phyloP scores from a whole-genome alignment of 305 asterid genomes.

The Coffea humblotiana region DNA sequence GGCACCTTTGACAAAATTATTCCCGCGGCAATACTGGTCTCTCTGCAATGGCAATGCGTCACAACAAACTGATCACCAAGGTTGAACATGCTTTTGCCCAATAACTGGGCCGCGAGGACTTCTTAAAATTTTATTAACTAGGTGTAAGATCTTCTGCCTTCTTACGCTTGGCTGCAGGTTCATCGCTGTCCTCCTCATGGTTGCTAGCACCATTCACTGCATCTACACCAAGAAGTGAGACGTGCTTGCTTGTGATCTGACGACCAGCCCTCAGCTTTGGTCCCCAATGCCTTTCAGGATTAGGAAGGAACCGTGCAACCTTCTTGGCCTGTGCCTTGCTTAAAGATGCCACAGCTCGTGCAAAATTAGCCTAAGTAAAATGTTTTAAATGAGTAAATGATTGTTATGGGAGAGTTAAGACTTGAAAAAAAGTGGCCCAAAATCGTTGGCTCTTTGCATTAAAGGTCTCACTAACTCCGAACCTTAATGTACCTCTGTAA shows the following conservation, averaged over 20 bases:
- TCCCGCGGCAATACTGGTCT: conserved; percentile 8
- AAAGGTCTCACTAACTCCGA: neutral
- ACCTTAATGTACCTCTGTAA: neutral
- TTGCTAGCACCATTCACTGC: conserved; percentile 50
- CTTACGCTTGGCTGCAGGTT: conserved; percentile 83
- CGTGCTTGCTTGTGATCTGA: conserved; percentile 72
- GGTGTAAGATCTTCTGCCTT: conserved; percentile 63
- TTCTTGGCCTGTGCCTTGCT: conserved; percentile 97
- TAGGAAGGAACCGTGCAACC: conserved; percentile 89
- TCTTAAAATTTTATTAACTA: conserved; percentile 39
- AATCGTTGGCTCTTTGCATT: neutral
- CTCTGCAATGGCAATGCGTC: conserved; percentile 54
- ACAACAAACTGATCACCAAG: conserved; percentile 24
- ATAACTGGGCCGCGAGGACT: conserved; percentile 1
- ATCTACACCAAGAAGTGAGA: conserved; percentile 77
- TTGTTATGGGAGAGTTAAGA: neutral
- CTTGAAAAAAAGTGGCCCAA: neutral
- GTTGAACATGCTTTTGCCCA: conserved; percentile 17
- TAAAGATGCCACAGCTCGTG: conserved; percentile 87
- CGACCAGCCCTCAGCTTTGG: conserved; percentile 98
- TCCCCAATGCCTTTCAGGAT: conserved; percentile 97
- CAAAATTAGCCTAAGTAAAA: conserved; percentile 75
- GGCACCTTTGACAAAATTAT: conserved; percentile 9
- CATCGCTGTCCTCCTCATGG: conserved; percentile 41
- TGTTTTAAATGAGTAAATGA: neutral